Base-by-base conservation (phyloP, 129 eudicot genomes). In the Pulicaria dysenterica region DNA sequence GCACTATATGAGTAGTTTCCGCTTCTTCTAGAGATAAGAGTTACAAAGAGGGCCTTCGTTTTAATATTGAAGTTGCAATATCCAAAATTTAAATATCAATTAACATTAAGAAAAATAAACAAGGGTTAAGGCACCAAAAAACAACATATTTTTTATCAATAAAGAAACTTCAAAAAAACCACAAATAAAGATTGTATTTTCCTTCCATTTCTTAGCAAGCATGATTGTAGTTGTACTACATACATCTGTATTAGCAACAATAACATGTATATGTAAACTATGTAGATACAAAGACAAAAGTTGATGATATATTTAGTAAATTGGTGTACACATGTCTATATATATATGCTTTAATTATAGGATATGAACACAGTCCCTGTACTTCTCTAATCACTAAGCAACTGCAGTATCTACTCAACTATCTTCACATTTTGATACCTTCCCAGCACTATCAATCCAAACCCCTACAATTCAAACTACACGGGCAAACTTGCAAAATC, bases 271-370 rank as follows among this genome's bases (percentile, higher is more conserved):
- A 17, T 14, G 13, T 31, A 49, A 24, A 3, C 41, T 40, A 53
- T 42, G 43, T 51, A 43, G 9, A 55, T 62, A 43, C 24, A 6
- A 0, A 13, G 10, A 77, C 62, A 31, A 77, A 58, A 38, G 3
- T n/a, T 58, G 64, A 68, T 74, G 63, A 36, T 69, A 51, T 69
- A 15, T 54, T 48, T 41, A 54, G 46, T 58, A 72, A 44, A 37
- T 15, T 58, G 17, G 11, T 73, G 5, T 60, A 60, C 77, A 46
- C 48, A 24, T 24, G 31, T 24, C 31, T 24, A 73, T 67, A 3
- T 50, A 54, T 74, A 46, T 37, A 46, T 38, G 48, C 11, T 76
- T 68, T 17, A 77, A 59, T 47, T 40, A 34, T 51, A 8, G 13
- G 17, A 54, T 75, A 77, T 44, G 19, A 59, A 48, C 54, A 73